Percentiles rank a stretch among this genome's conserved stretches.
These are phyloP conservation scores for Hanseniaspora clermontiae DNA, from an alignment of 805 yeast species.

Conservation along the genomic window DNA sequence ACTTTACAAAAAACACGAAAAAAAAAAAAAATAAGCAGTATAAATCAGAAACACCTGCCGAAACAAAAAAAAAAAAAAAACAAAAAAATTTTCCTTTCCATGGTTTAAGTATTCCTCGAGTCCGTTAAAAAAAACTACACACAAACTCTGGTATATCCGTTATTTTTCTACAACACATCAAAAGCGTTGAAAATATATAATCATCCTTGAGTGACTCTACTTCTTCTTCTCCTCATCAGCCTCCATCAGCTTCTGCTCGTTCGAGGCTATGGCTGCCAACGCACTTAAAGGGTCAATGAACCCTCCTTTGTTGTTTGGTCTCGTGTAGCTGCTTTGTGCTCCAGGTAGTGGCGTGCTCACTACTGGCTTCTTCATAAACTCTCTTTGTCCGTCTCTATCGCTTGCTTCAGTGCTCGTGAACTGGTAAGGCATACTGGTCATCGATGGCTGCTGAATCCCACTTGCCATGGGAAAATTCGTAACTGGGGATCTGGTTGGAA, in stretches of 20 bases:
- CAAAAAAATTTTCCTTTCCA: background rate
- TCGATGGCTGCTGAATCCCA: background rate
- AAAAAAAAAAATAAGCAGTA: background rate
- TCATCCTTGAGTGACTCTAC: background rate
- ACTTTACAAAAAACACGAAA: background rate
- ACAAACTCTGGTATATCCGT: background rate
- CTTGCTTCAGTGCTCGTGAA: conserved; percentile 9
- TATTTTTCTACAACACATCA: background rate
- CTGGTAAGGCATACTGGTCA: background rate
- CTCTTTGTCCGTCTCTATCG: conserved; percentile 14
- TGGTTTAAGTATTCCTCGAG: background rate
- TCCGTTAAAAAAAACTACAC: background rate
- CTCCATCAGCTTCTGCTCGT: conserved; percentile 15
- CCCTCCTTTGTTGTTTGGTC: background rate
- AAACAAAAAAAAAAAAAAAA: too few species aligned
- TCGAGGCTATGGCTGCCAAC: conserved; percentile 30
- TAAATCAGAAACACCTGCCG: background rate
- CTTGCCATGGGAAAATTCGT: background rate
- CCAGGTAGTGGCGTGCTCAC: background rate
- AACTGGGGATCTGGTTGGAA: background rate
- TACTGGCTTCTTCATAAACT: background rate
- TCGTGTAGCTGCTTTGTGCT: background rate
- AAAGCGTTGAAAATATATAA: background rate
- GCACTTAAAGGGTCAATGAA: conserved; percentile 28
- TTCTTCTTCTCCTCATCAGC: conserved; percentile 3